phyloP scores from a whole-genome alignment of 257 asterid genomes.

The Fraxinus excelsior region DNA sequence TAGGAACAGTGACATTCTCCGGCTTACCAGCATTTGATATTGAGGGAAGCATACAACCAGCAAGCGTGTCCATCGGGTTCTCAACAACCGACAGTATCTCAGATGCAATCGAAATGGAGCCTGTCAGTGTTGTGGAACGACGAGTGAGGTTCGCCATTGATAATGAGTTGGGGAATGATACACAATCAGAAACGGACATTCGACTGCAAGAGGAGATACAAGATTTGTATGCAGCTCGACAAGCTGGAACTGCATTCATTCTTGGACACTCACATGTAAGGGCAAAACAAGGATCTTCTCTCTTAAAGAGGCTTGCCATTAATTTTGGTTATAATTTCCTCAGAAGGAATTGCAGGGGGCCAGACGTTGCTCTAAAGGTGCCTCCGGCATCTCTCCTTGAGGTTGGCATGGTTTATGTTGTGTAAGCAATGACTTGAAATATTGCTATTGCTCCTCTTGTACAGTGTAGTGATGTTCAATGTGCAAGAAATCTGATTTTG shows the following conservation, averaged over 20 bases:
- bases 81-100: constrained; percentile 46
- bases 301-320: constrained; percentile 71
- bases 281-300: constrained; percentile 87
- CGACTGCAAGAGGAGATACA: constrained; percentile 62
- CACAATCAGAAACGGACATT: constrained; percentile 37
- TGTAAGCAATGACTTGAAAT: constrained; percentile 28
- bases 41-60: constrained; percentile 58
- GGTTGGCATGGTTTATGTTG: constrained; percentile 94
- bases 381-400: constrained; percentile 97
- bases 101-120: constrained; percentile 53
- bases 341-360: constrained; percentile 80
- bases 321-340: constrained; percentile 81
- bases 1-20: constrained; percentile 56
- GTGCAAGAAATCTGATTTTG: constrained; percentile 19
- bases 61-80: constrained; percentile 66
- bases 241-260: constrained; percentile 81
- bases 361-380: constrained; percentile 86
- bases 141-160: constrained; percentile 62
- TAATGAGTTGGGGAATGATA: constrained; percentile 33
- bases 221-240: constrained; percentile 75
- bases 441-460: not conserved
- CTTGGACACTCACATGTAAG: constrained; percentile 85
- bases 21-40: constrained; percentile 52
- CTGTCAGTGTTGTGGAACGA: constrained; percentile 31
- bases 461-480: constrained; percentile 8